Conservation (phyloP, 257 asterid genomes). For the Ilex aquifolium region DNA sequence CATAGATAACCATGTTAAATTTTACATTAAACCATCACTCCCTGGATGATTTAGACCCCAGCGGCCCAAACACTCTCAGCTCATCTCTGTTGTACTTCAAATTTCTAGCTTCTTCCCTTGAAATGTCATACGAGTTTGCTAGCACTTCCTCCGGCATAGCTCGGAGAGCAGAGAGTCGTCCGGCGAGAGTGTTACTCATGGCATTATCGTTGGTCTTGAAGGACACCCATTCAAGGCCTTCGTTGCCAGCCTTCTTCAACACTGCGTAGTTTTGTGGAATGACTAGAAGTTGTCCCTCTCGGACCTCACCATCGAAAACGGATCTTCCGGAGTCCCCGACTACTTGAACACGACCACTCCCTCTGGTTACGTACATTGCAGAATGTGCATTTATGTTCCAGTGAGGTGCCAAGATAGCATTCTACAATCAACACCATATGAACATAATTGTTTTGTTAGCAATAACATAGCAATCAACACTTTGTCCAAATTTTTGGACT, state of each 20-base stretch:
- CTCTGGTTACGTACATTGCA: conserved; percentile 36
- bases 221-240: conserved; percentile 56
- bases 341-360: conserved; percentile 51
- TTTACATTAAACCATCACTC: background rate
- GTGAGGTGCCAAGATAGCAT: conserved; percentile 47
- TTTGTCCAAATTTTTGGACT: too few species aligned
- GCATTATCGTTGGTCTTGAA: conserved; percentile 59
- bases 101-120: conserved; percentile 37
- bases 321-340: conserved; percentile 39
- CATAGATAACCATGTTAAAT: too few species aligned
- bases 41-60: conserved; percentile 1
- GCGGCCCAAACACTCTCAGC: conserved; percentile 33
- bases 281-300: conserved; percentile 41
- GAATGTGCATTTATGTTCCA: conserved; percentile 51
- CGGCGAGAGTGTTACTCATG: conserved; percentile 35
- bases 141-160: conserved; percentile 56
- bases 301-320: conserved; percentile 43
- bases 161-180: conserved; percentile 53
- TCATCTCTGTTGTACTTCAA: conserved; percentile 40
- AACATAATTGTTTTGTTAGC: too few species aligned
- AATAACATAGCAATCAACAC: too few species aligned
- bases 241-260: conserved; percentile 42
- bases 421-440: conserved; percentile 16
- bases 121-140: conserved; percentile 40
- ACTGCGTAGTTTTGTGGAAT: conserved; percentile 58